Evolutionary conservation across 257 asterid genomes (phyloP), one percentile per base, ranked within the genome.

Genomic region (Coffea canephora): DNA sequence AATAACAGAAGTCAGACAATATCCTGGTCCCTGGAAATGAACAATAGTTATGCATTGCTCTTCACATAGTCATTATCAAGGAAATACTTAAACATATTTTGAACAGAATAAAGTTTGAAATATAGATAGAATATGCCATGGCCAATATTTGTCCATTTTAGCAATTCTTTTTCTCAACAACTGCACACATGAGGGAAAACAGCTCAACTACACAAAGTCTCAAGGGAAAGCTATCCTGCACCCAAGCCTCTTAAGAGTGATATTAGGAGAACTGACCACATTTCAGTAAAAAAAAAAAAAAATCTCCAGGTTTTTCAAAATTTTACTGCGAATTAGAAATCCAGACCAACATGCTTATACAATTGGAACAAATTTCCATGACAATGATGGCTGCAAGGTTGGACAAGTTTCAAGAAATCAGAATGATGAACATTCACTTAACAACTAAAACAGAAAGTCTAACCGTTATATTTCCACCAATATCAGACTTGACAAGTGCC

Each of bases 391-490:
- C 34, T 31, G 55, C 25, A 57, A 50, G 41, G 9, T 72, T n/a
- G 45, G 43, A 13, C n/a, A 52, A 48, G n/a, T 13, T 71, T 25
- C 62, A 50, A 6, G 54, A 54, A 21, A 23, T 6, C n/a, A 61
- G n/a, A 48, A 21, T 16, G 69, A 73, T 36, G 23, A 59, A 39
- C 43, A 43, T 61, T 46, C 16, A 46, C 65, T 80, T 19, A 68
- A 25, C 18, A 13, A 59, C 76, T 5, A 64, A 13, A 77, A 78
- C 71, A 70, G 72, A 74, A 76, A 12, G 67, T 77, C 94, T 87
- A 79, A 94, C 99, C 73, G 89, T 88, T 84, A 96, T 86, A 84
- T 96, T 96, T 84, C 98, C 99, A 72, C 97, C 97, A 81, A 92
- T 86, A 81, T 96, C 98, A 84, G 98, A 87, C 87, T 96, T 96